These are phyloP conservation scores for Vitellaria paradoxa DNA, from an alignment of 179 eudicot species.

Conservation along the genomic window DNA sequence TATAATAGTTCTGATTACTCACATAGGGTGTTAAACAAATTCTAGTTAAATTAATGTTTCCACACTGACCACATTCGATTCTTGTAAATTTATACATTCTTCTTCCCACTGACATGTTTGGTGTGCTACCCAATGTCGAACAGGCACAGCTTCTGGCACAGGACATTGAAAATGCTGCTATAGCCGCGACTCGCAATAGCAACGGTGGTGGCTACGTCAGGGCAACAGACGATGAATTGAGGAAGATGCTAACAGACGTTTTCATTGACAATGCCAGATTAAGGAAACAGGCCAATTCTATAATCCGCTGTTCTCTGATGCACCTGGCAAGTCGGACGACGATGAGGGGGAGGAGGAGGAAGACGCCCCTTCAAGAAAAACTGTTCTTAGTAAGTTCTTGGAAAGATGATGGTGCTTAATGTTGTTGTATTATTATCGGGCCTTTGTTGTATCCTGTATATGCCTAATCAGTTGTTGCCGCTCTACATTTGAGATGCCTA, in stretches of 20 bases:
- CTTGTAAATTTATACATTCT: not conserved
- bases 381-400: conserved; percentile 42
- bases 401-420: conserved; percentile 18
- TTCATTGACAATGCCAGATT: conserved; percentile 69
- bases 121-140: not conserved
- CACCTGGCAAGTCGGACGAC: conserved; percentile 32
- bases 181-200: conserved; percentile 20
- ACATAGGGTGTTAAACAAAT: not conserved
- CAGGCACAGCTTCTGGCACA: conserved; percentile 79
- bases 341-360: conserved; percentile 36
- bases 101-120: not conserved
- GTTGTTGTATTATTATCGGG: not conserved
- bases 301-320: conserved; percentile 51
- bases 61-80: not conserved
- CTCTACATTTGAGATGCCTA: not conserved
- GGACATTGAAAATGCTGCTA: conserved; percentile 44
- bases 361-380: conserved; percentile 36
- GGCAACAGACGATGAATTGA: conserved; percentile 52
- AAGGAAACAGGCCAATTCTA: conserved; percentile 75
- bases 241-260: conserved; percentile 62
- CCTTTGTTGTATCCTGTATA: conserved; percentile 6
- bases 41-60: not conserved
- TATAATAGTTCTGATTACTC: not conserved
- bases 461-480: not conserved
- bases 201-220: conserved; percentile 3